Evolutionary conservation across 345 rosid species (phyloP).

Genomic region (Rhodomyrtus tomentosa): DNA sequence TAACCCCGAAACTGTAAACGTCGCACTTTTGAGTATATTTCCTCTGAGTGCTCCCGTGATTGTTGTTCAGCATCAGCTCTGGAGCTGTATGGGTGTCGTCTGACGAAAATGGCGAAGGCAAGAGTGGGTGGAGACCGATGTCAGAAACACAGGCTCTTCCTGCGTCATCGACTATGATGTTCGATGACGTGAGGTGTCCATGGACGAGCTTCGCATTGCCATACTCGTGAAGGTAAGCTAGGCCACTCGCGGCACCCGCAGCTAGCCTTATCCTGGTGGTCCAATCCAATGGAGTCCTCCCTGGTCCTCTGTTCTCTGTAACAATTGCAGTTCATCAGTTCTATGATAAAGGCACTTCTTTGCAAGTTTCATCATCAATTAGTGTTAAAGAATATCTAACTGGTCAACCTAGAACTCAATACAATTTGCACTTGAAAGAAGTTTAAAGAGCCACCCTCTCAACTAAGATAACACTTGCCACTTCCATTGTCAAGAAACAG

Average conservation of each 20-base stretch:
- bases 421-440: neutral
- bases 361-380: neutral
- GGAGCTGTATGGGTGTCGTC: slow-evolving; percentile 16
- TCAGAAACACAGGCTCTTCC: slow-evolving; percentile 25
- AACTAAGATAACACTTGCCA: neutral
- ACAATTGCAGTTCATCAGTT: neutral
- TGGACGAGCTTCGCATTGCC: slow-evolving; percentile 20
- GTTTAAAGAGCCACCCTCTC: neutral
- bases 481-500: neutral
- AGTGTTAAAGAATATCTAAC: neutral
- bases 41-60: neutral
- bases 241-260: slow-evolving; percentile 27
- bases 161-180: slow-evolving; percentile 14
- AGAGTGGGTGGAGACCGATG: slow-evolving; percentile 18
- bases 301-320: slow-evolving; percentile 31
- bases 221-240: slow-evolving; percentile 22
- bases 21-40: slow-evolving; percentile 22
- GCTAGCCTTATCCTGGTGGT: slow-evolving; percentile 22
- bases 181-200: slow-evolving; percentile 27
- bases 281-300: slow-evolving; percentile 28
- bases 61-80: slow-evolving; percentile 9
- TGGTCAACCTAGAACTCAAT: neutral
- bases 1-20: slow-evolving; percentile 31
- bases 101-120: slow-evolving; percentile 4
- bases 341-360: neutral